phyloP scores from a whole-genome alignment of 192 early-diverging fungal species.

The Thoreauomyces humboldtii region DNA sequence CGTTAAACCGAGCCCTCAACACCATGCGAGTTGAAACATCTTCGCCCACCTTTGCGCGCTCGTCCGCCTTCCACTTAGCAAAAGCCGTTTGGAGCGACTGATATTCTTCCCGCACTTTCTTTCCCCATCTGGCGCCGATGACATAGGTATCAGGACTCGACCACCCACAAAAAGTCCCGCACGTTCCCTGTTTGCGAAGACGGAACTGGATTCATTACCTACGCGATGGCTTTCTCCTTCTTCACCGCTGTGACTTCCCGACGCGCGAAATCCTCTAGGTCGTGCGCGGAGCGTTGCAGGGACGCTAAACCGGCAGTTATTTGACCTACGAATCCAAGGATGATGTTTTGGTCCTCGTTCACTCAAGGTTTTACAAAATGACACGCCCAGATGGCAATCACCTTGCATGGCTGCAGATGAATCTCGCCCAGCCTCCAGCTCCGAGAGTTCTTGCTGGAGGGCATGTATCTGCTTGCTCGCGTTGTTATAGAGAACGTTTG shows the following conservation, averaged over 20 bases:
- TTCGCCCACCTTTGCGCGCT: slow-evolving; percentile 22
- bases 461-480: slow-evolving; percentile 28
- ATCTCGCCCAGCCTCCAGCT: slow-evolving; percentile 33
- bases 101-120: slow-evolving; percentile 38
- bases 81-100: slow-evolving; percentile 21
- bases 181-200: no score
- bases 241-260: slow-evolving; percentile 49
- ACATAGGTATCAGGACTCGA: not conserved
- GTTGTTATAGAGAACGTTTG: slow-evolving; percentile 42
- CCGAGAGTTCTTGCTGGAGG: slow-evolving; percentile 35
- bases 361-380: no score
- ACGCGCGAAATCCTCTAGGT: slow-evolving; percentile 40
- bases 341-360: no score
- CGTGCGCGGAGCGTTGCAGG: slow-evolving; percentile 37
- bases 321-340: no score
- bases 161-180: no score
- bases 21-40: no score
- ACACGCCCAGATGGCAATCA: no score
- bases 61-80: slow-evolving; percentile 23
- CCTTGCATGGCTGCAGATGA: slow-evolving; percentile 28
- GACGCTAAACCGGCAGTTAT: slow-evolving; percentile 35
- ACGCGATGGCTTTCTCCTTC: slow-evolving; percentile 47
- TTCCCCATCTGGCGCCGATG: slow-evolving; percentile 27
- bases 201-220: slow-evolving; percentile 15
- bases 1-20: no score